Conservation (phyloP, 805 yeast species). For the Wickerhamomyces chaumierensis region DNA sequence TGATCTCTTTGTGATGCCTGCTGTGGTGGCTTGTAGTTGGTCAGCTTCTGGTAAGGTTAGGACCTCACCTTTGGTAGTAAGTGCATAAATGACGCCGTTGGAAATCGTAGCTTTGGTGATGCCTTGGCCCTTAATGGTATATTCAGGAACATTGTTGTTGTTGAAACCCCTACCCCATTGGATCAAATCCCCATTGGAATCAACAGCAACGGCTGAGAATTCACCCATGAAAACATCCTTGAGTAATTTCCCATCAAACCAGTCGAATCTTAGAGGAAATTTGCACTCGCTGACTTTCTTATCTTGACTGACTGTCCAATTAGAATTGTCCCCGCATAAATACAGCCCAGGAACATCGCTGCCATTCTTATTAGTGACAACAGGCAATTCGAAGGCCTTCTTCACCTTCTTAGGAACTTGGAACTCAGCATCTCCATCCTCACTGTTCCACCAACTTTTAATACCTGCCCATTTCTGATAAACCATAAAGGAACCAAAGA, state of each 20-base stretch:
- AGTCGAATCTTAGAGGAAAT: conserved; percentile 48
- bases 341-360: conserved; percentile 46
- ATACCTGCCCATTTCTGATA: conserved; percentile 19
- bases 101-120: conserved; percentile 36
- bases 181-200: conserved; percentile 58
- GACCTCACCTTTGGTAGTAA: conserved; percentile 26
- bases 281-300: conserved; percentile 23
- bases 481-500: conserved; percentile 7
- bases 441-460: conserved; percentile 20
- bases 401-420: conserved; percentile 15
- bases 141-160: conserved; percentile 20
- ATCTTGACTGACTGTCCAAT: conserved; percentile 22
- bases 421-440: conserved; percentile 13
- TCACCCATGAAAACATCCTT: conserved; percentile 44
- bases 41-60: conserved; percentile 22
- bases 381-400: conserved; percentile 18
- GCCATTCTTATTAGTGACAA: conserved; percentile 23
- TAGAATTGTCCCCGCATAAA: conserved; percentile 47
- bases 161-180: conserved; percentile 51
- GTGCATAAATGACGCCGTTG: conserved; percentile 39
- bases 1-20: conserved; percentile 4
- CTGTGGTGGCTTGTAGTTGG: conserved; percentile 4
- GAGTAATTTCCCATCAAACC: conserved; percentile 51
- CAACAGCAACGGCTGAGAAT: conserved; percentile 39
- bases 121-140: conserved; percentile 35